A percentile compares a stretch with the other conserved stretches of the same genome.
phyloP scores from a whole-genome alignment of 495 filamentous ascomycete species.

The Glutinoglossum americanum region DNA sequence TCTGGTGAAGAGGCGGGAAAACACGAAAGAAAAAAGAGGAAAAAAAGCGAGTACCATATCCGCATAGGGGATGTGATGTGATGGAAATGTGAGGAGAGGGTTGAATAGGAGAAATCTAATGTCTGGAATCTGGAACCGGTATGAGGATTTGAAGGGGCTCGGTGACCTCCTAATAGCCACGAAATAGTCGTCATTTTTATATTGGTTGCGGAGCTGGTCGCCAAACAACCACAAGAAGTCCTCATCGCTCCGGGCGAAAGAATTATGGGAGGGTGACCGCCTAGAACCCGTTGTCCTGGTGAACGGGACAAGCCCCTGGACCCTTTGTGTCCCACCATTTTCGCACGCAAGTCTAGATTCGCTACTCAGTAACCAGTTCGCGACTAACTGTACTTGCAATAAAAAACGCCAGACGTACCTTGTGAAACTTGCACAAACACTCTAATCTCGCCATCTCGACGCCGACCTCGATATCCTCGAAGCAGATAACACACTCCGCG shows the following conservation, averaged over 20 bases:
- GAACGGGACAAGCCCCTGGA: background rate
- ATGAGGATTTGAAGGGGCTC: too few species aligned
- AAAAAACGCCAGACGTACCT: conserved; percentile 33
- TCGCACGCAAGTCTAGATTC: background rate
- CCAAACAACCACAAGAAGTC: too few species aligned
- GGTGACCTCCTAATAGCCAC: too few species aligned
- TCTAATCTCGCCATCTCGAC: conserved; percentile 65
- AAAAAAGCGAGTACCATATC: too few species aligned
- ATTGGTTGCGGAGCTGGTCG: too few species aligned
- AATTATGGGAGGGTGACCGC: background rate
- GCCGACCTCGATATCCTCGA: conserved; percentile 85
- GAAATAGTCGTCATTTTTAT: too few species aligned
- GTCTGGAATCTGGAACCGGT: too few species aligned
- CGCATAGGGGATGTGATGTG: too few species aligned
- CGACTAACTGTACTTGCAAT: background rate
- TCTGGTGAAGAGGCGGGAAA: too few species aligned
- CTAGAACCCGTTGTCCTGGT: conserved; percentile 2
- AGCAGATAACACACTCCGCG: conserved; percentile 80
- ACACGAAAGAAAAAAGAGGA: too few species aligned
- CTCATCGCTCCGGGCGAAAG: background rate
- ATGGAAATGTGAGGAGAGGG: too few species aligned
- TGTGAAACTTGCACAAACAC: conserved; percentile 86
- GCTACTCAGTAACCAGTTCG: background rate
- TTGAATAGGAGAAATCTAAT: too few species aligned
- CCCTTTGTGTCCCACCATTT: background rate